phyloP scores from a whole-genome alignment of 106 monocot species.

The Xerophyta viscosa region DNA sequence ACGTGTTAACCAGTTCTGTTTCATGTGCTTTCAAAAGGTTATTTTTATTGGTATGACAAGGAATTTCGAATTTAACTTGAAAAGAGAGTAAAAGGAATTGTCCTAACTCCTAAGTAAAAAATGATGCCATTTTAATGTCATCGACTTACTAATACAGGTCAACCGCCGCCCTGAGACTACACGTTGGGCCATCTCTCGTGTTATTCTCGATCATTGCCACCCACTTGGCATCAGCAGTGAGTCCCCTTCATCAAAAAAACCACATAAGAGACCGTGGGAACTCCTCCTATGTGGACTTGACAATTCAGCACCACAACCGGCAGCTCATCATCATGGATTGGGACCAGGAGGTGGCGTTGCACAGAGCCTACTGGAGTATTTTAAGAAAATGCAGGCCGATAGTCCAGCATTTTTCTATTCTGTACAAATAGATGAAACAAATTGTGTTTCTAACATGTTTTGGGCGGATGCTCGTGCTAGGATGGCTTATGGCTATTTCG shows the following conservation, averaged over 20 bases:
- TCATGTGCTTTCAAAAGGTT: too few relatives aligned
- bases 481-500: conserved; percentile 70
- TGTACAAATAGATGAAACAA: conserved; percentile 62
- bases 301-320: background rate
- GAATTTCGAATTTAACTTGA: too few relatives aligned
- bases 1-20: too few relatives aligned
- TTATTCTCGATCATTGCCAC: conserved; percentile 62
- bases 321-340: conserved; percentile 35
- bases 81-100: too few relatives aligned
- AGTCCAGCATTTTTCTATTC: conserved; percentile 96
- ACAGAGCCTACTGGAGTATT: conserved; percentile 81
- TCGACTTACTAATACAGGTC: conserved; percentile 93
- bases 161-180: conserved; percentile 59
- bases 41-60: too few relatives aligned
- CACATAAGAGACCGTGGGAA: conserved; percentile 71
- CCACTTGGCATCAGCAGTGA: conserved; percentile 27
- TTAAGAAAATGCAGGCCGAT: conserved; percentile 87
- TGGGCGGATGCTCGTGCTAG: conserved; percentile 90
- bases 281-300: conserved; percentile 16
- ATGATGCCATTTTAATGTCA: too few relatives aligned
- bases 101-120: too few relatives aligned
- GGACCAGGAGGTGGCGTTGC: conserved; percentile 78
- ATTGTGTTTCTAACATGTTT: conserved; percentile 78
- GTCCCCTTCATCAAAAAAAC: conserved; percentile 34
- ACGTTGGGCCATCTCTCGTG: conserved; percentile 49